Percentiles rank a stretch among this genome's conserved stretches.
These are phyloP conservation scores for Pseudogymnoascus sp. DNA, from an alignment of 2,329 filamentous ascomycete genomes.

Conservation along the genomic window DNA sequence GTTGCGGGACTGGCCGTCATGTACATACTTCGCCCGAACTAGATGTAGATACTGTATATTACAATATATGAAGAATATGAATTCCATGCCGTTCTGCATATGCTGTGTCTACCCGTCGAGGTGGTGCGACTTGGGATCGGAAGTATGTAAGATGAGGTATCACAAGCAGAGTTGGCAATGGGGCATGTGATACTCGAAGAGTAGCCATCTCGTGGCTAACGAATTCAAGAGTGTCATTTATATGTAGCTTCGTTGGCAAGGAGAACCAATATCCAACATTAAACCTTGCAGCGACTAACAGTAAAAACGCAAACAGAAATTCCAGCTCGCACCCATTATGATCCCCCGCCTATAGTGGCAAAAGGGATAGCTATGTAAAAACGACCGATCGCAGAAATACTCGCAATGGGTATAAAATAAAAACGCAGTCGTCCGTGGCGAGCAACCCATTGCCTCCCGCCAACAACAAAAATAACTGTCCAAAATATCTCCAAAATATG, in stretches of 20 bases:
- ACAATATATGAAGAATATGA: constrained; percentile 8
- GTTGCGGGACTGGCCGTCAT: constrained; percentile 39
- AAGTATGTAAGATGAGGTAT: background rate
- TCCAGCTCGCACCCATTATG: background rate
- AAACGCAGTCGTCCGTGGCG: background rate
- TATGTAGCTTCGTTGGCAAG: background rate
- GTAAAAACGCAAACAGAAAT: background rate
- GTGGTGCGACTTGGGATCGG: background rate
- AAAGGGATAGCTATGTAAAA: background rate
- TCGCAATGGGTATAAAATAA: background rate
- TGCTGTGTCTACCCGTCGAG: background rate
- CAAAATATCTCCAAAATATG: background rate
- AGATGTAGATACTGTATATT: constrained; percentile 10
- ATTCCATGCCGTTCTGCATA: constrained; percentile 7
- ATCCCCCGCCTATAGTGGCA: background rate
- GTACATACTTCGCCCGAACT: constrained; percentile 21
- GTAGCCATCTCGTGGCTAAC: background rate
- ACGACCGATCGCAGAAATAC: background rate
- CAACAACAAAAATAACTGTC: background rate
- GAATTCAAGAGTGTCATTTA: background rate
- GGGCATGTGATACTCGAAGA: background rate
- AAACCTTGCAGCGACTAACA: background rate
- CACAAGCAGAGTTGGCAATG: background rate
- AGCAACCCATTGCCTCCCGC: background rate
- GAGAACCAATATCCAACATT: background rate